Evolutionary conservation across 306 rosid species (phyloP).

Genomic region (Sesbania bispinosa): DNA sequence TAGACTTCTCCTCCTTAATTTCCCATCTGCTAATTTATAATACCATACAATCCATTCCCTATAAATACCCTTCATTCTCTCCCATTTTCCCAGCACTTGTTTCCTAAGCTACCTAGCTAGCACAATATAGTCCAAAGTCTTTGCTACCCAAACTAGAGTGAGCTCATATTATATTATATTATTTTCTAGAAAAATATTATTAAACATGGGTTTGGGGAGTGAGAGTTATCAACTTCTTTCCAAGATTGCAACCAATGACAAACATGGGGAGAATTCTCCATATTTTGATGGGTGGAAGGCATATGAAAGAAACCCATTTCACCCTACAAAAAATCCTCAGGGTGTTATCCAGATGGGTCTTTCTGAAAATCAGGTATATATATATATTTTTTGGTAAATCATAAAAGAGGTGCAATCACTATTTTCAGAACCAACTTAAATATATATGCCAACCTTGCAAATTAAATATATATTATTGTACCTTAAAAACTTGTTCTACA

Average conservation of each 20-base stretch:
- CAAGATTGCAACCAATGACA: conserved; percentile 66
- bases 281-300: conserved; percentile 95
- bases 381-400: too few species aligned
- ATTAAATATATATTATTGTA: background rate
- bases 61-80: conserved; percentile 23
- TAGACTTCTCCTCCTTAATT: conserved; percentile 7
- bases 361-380: conserved; percentile 80
- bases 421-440: too few species aligned
- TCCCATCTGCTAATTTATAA: background rate
- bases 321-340: conserved; percentile 48
- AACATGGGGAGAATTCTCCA: conserved; percentile 77
- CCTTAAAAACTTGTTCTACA: background rate
- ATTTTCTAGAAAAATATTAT: background rate
- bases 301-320: conserved; percentile 72
- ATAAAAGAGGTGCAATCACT: too few species aligned
- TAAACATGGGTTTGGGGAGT: conserved; percentile 24
- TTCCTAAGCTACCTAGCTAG: background rate
- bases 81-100: background rate
- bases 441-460: too few species aligned
- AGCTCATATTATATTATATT: background rate
- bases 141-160: conserved; percentile 7
- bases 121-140: background rate
- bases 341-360: conserved; percentile 98
- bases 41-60: background rate
- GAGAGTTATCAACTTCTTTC: conserved; percentile 45